Percentiles rank a stretch among this genome's conserved stretches.
These are phyloP conservation scores for Alisma plantagoaquatica DNA, from an alignment of 106 monocot genomes.

Conservation along the genomic window DNA sequence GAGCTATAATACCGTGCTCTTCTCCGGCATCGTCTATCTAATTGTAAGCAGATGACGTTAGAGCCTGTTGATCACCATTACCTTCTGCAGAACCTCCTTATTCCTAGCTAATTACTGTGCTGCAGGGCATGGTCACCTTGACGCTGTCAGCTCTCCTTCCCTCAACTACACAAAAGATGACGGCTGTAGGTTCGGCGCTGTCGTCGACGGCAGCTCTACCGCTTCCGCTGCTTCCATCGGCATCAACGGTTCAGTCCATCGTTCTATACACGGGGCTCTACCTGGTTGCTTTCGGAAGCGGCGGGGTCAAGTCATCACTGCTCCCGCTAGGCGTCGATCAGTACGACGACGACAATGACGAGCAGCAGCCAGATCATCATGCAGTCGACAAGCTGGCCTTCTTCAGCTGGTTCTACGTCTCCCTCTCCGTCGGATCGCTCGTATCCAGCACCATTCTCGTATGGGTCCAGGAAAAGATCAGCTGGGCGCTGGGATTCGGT, in stretches of 20 bases:
- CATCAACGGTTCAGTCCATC: too few species aligned
- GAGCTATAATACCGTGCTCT: background rate
- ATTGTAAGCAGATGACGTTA: background rate
- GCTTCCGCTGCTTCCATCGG: too few species aligned
- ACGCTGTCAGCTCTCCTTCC: too few species aligned
- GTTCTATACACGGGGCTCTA: too few species aligned
- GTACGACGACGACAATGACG: slow-evolving; percentile 36
- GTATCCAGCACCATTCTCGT: slow-evolving; percentile 32
- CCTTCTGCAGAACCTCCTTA: background rate
- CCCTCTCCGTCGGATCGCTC: slow-evolving; percentile 40
- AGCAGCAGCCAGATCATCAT: too few species aligned
- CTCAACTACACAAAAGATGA: too few species aligned
- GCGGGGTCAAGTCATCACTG: too few species aligned
- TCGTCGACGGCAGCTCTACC: too few species aligned
- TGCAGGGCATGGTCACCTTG: background rate
- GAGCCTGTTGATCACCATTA: too few species aligned
- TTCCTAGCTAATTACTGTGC: too few species aligned
- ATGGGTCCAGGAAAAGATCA: slow-evolving; percentile 21
- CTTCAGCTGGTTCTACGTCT: slow-evolving; percentile 67
- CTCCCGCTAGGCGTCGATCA: slow-evolving; percentile 53
- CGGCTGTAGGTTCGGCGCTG: too few species aligned
- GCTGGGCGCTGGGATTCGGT: slow-evolving; percentile 34
- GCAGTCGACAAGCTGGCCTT: slow-evolving; percentile 36
- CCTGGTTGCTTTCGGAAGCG: too few species aligned
- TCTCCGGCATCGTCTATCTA: background rate